A percentile compares a stretch with the other conserved stretches of the same genome.
Conservation (phyloP, 192 early-diverging fungal genomes). For the Coemansia sp. region DNA sequence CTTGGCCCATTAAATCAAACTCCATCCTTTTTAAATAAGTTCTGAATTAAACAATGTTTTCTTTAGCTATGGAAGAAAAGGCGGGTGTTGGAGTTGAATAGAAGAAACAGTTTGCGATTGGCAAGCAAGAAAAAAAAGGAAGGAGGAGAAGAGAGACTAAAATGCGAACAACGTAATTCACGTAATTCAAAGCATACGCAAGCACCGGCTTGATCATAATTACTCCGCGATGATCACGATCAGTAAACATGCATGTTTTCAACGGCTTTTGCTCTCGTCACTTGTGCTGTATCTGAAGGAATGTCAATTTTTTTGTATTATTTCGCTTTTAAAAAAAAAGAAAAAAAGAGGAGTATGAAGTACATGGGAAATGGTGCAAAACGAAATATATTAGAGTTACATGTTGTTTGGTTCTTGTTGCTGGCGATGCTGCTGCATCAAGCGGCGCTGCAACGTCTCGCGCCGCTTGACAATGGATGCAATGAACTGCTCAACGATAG, state of each 20-base stretch:
- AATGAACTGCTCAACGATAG: conserved; percentile 51
- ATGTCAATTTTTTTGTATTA: no score
- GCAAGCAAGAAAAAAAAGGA: no score
- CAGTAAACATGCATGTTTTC: neutral
- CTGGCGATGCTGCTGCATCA: conserved; percentile 26
- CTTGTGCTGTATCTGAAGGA: no score
- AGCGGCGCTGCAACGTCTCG: conserved; percentile 35
- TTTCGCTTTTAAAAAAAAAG: neutral
- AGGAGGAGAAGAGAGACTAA: no score
- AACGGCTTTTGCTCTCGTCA: neutral
- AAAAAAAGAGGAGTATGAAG: conserved; percentile 6
- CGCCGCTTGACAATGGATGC: conserved; percentile 51
- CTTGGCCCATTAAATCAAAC: neutral
- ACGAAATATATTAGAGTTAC: neutral
- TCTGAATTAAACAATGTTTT: no score
- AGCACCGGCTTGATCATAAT: conserved; percentile 13
- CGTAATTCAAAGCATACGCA: conserved; percentile 8
- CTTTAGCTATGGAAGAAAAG: neutral
- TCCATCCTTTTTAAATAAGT: neutral
- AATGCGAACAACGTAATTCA: no score
- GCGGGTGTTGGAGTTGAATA: neutral
- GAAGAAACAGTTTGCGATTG: no score
- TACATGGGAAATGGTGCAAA: neutral
- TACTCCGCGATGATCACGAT: neutral
- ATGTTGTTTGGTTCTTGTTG: neutral